phyloP scores from a whole-genome alignment of 108 stramenopile genomes.

The Bacterosira constricta region DNA sequence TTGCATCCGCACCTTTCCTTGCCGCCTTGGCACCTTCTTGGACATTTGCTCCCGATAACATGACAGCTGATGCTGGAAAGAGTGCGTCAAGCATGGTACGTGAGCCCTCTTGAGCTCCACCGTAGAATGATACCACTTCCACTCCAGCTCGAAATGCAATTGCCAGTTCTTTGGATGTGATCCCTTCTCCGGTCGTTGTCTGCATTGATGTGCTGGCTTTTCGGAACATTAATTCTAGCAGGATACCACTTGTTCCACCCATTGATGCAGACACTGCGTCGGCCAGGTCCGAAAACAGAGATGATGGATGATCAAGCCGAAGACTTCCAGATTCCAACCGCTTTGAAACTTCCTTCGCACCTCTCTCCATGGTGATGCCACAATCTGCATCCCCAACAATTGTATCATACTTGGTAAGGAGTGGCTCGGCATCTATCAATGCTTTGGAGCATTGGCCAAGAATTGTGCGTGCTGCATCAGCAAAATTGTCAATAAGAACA shows the following conservation, averaged over 20 bases:
- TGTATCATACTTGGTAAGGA: conserved; percentile 85
- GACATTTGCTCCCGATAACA: conserved; percentile 36
- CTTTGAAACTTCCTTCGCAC: conserved; percentile 80
- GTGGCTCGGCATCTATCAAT: conserved; percentile 79
- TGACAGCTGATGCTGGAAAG: conserved; percentile 73
- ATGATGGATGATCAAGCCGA: conserved; percentile 56
- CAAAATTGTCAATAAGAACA: conserved; percentile 53
- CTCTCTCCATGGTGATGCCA: conserved; percentile 94
- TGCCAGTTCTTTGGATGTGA: conserved; percentile 57
- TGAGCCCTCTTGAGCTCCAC: conserved; percentile 90
- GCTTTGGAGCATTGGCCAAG: conserved; percentile 49
- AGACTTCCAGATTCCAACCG: conserved; percentile 54
- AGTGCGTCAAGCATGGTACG: conserved; percentile 98
- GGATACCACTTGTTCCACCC: conserved; percentile 96
- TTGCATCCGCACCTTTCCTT: conserved; percentile 84
- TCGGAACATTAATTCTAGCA: conserved; percentile 93
- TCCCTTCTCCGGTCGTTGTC: conserved; percentile 29
- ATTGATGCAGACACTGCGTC: conserved; percentile 84
- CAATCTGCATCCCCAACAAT: conserved; percentile 99
- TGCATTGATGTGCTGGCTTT: conserved; percentile 61
- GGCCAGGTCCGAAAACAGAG: conserved; percentile 70
- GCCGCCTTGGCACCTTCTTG: conserved; percentile 71
- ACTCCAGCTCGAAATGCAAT: conserved; percentile 84
- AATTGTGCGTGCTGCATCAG: conserved; percentile 17
- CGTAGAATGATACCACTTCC: conserved; percentile 88